phyloP scores from a whole-genome alignment of 73 alveolate genomes.

The Paraurostyla sp. region DNA sequence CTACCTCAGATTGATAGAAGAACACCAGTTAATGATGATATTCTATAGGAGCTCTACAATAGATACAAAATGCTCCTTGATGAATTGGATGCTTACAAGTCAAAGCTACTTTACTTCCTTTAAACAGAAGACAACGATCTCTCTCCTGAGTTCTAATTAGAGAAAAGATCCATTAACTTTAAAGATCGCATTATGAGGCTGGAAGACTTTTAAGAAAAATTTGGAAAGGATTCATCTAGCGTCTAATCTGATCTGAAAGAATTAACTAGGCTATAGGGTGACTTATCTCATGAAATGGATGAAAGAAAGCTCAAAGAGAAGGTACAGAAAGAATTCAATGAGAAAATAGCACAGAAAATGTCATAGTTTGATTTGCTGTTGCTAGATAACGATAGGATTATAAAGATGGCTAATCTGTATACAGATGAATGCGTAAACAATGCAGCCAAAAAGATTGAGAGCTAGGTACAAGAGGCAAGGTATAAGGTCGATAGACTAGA shows the following conservation, averaged over 20 bases:
- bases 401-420: constrained; percentile 13
- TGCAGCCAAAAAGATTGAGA: not conserved
- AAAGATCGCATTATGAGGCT: not conserved
- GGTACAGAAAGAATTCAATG: not conserved
- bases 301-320: not conserved
- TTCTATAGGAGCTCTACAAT: constrained; percentile 11
- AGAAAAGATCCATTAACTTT: not conserved
- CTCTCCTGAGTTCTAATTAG: not conserved
- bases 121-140: constrained; percentile 41
- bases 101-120: not conserved
- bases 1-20: constrained; percentile 12
- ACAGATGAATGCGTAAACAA: not conserved
- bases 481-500: constrained; percentile 2
- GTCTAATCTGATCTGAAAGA: not conserved
- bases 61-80: constrained; percentile 30
- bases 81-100: constrained; percentile 8
- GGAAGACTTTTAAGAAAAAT: not conserved
- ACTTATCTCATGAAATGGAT: not conserved
- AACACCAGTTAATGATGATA: constrained; percentile 32
- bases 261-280: not conserved
- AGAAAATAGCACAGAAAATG: not conserved
- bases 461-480: not conserved
- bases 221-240: not conserved
- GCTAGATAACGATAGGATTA: constrained; percentile 17
- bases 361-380: not conserved